Percentiles rank a stretch among this genome's conserved stretches.
These are phyloP conservation scores for Guadua angustifolia DNA, from an alignment of 176 grass and related monocot genomes.

Conservation along the genomic window DNA sequence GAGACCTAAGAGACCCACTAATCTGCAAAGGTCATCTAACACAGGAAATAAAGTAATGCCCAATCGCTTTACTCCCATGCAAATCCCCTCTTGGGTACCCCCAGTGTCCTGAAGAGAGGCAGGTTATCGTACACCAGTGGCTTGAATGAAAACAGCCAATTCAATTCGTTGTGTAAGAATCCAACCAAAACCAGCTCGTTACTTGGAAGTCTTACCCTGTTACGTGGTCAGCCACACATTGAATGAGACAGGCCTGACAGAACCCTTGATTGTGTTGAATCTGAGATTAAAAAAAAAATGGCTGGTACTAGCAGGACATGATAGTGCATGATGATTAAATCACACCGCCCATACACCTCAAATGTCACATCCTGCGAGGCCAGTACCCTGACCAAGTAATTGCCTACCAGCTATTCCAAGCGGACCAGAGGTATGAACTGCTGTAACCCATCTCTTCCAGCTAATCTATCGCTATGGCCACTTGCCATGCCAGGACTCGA, in stretches of 20 bases:
- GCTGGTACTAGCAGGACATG: slow-evolving; percentile 36
- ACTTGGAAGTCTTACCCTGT: slow-evolving; percentile 50
- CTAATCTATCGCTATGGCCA: slow-evolving; percentile 30
- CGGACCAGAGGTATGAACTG: slow-evolving; percentile 40
- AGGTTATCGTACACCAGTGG: slow-evolving; percentile 46
- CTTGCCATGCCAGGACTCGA: no score
- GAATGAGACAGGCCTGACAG: slow-evolving; percentile 52
- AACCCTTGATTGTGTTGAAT: slow-evolving; percentile 69
- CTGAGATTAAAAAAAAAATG: slow-evolving; percentile 53
- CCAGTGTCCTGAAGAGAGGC: slow-evolving; percentile 44
- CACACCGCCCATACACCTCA: slow-evolving; percentile 45
- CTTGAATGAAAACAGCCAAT: slow-evolving; percentile 45
- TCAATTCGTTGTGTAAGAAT: slow-evolving; percentile 54
- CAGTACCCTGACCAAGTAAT: slow-evolving; percentile 51
- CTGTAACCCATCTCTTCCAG: slow-evolving; percentile 31
- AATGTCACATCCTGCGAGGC: slow-evolving; percentile 43
- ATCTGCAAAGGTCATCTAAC: slow-evolving; percentile 22
- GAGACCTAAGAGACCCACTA: no score
- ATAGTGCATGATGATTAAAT: slow-evolving; percentile 51
- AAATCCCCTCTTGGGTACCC: slow-evolving; percentile 30
- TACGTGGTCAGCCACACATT: slow-evolving; percentile 53
- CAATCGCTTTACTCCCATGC: slow-evolving; percentile 8
- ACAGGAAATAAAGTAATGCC: slow-evolving; percentile 39
- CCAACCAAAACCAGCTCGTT: slow-evolving; percentile 59
- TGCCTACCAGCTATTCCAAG: slow-evolving; percentile 53